Percentiles rank a stretch among this genome's conserved stretches.
Evolutionary conservation across 768 basidiomycete genomes (phyloP).

Genomic region (Gloeophyllum trabeum): DNA sequence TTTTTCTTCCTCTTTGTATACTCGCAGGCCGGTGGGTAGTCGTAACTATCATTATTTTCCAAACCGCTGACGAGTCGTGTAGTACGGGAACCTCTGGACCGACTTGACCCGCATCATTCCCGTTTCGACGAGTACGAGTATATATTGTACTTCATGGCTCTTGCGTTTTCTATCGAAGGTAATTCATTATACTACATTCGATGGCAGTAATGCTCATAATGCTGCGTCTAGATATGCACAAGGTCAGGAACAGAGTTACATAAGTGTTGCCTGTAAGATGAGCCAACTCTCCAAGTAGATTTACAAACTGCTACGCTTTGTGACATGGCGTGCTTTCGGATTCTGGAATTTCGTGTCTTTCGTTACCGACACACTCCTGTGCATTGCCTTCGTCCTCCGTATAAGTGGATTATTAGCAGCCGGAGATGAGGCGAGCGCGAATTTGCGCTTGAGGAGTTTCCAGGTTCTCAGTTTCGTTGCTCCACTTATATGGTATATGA

Average conservation of each 20-base stretch:
- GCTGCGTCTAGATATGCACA: constrained; percentile 35
- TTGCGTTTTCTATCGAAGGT: constrained; percentile 80
- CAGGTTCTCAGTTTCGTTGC: constrained; percentile 83
- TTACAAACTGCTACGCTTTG: constrained; percentile 59
- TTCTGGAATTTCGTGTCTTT: constrained; percentile 71
- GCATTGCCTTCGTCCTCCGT: constrained; percentile 67
- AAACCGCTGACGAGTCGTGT: neutral
- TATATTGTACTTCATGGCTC: constrained; percentile 64
- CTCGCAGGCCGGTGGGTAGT: constrained; percentile 63
- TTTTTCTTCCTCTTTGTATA: constrained; percentile 69
- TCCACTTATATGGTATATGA: constrained; percentile 73
- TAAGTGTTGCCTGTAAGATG: neutral
- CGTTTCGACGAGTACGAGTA: constrained; percentile 76
- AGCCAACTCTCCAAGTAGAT: constrained; percentile 29
- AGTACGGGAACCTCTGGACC: constrained; percentile 75
- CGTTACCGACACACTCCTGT: constrained; percentile 61
- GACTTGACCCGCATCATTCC: constrained; percentile 38
- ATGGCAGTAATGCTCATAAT: neutral
- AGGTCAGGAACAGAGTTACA: constrained; percentile 21
- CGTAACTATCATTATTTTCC: too few species aligned
- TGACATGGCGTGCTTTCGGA: constrained; percentile 70
- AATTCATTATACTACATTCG: constrained; percentile 3
- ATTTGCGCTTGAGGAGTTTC: constrained; percentile 59
- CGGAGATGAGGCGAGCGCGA: constrained; percentile 21
- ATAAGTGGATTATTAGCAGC: constrained; percentile 36